phyloP scores from a whole-genome alignment of 1,284 basidiomycete genomes.

The Papiliotrema nemorosa region DNA sequence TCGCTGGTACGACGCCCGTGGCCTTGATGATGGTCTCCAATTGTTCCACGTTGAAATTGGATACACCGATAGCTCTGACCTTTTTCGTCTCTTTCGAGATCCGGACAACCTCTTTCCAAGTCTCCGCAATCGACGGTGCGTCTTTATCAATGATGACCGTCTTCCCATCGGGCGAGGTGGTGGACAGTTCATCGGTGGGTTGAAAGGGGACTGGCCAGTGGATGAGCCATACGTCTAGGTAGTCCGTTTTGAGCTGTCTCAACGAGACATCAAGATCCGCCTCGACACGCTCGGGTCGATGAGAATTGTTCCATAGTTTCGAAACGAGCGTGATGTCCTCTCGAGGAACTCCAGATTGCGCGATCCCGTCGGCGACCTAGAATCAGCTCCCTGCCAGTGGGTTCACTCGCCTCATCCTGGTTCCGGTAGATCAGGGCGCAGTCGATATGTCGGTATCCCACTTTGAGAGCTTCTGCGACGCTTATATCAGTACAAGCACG shows the following conservation, averaged over 20 bases:
- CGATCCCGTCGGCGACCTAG: slow-evolving; percentile 68
- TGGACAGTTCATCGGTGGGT: slow-evolving; percentile 54
- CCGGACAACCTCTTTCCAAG: slow-evolving; percentile 46
- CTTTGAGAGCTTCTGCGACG: slow-evolving; percentile 66
- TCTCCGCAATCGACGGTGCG: slow-evolving; percentile 22
- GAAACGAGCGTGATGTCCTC: slow-evolving; percentile 71
- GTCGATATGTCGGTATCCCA: slow-evolving; percentile 77
- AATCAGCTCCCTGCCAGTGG: slow-evolving; percentile 49
- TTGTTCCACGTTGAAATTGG: slow-evolving; percentile 70
- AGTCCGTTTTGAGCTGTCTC: slow-evolving; percentile 64
- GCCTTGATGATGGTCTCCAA: slow-evolving; percentile 67
- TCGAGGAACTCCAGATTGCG: slow-evolving; percentile 69
- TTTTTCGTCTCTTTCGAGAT: slow-evolving; percentile 42
- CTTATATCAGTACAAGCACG: background rate
- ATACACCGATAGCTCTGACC: slow-evolving; percentile 56
- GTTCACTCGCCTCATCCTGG: slow-evolving; percentile 66
- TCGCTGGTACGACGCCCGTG: slow-evolving; percentile 71
- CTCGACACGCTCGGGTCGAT: slow-evolving; percentile 57
- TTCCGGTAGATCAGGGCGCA: slow-evolving; percentile 65
- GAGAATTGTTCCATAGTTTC: slow-evolving; percentile 46
- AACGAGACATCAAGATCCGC: slow-evolving; percentile 69
- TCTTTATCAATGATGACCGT: slow-evolving; percentile 27
- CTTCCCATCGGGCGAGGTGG: slow-evolving; percentile 9
- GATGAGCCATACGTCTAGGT: slow-evolving; percentile 77
- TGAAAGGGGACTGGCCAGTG: slow-evolving; percentile 83